Evolutionary conservation across 139 green algal genomes (phyloP).

Genomic region (Zygnema cylindricum): DNA sequence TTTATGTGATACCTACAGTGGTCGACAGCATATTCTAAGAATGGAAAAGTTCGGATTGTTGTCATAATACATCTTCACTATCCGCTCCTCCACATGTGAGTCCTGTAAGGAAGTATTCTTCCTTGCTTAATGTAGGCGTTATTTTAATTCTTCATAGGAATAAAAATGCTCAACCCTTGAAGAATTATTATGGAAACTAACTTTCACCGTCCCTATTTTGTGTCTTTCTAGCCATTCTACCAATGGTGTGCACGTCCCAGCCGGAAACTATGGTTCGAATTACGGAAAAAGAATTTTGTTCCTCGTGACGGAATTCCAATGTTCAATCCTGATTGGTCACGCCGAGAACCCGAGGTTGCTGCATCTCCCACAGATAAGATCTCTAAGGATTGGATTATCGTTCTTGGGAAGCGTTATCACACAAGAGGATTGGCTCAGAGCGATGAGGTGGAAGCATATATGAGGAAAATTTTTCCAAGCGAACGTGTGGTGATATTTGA

Average conservation of each 20-base stretch:
- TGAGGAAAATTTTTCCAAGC: constrained; percentile 2
- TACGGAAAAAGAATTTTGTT: constrained; percentile 17
- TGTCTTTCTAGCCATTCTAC: constrained; percentile 8
- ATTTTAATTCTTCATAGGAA: no score
- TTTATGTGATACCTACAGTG: no score
- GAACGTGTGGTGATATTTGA: constrained; percentile 36
- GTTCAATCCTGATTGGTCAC: constrained; percentile 29
- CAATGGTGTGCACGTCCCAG: constrained; percentile 30
- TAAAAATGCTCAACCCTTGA: no score
- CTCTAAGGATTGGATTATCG: constrained; percentile 5
- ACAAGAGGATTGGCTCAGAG: constrained; percentile 19
- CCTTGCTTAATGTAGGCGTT: no score
- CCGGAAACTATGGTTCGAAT: constrained; percentile 12
- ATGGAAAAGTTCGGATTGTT: no score
- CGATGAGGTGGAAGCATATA: constrained; percentile 9
- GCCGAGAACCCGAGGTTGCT: neutral
- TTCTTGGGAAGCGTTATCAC: neutral
- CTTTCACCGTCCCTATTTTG: no score
- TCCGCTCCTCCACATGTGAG: no score
- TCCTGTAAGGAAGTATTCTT: no score
- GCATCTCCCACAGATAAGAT: neutral
- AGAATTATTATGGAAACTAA: no score
- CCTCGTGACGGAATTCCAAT: constrained; percentile 14
- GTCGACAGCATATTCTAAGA: no score
- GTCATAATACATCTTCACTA: no score